phyloP scores from a whole-genome alignment of 108 stramenopile species.

The Stephanodiscus minutulus region DNA sequence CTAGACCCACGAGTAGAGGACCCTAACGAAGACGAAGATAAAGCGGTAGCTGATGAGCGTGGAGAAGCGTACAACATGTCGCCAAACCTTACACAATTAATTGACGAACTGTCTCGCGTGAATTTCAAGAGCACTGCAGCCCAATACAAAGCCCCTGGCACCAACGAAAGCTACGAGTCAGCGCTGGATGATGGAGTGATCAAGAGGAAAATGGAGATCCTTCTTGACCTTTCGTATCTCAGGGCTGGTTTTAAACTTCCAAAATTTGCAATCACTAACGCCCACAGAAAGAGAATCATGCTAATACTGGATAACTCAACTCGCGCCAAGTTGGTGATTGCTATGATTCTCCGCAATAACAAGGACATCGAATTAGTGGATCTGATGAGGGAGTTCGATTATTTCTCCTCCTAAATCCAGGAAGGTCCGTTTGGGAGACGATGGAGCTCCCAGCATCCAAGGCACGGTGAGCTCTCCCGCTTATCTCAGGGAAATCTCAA shows the following conservation, averaged over 20 bases:
- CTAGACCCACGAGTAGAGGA: not conserved
- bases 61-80: not conserved
- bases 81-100: not conserved
- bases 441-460: not conserved
- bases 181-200: not conserved
- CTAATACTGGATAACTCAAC: slow-evolving; percentile 6
- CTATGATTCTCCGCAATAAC: slow-evolving; percentile 13
- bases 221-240: slow-evolving; percentile 8
- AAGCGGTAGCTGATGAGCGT: not conserved
- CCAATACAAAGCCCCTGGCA: not conserved
- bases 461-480: not conserved
- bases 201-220: not conserved
- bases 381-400: slow-evolving; percentile 6
- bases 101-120: not conserved
- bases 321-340: not conserved
- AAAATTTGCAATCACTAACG: not conserved
- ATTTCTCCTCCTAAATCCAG: not conserved
- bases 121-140: not conserved
- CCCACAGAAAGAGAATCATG: not conserved
- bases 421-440: not conserved
- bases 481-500: no score
- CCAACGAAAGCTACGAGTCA: not conserved
- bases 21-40: not conserved
- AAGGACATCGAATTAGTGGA: slow-evolving; percentile 3
- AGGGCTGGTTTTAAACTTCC: not conserved